Base-by-base conservation (phyloP, 148 eudicot species). In the Mesembryanthemum crystallinum region DNA sequence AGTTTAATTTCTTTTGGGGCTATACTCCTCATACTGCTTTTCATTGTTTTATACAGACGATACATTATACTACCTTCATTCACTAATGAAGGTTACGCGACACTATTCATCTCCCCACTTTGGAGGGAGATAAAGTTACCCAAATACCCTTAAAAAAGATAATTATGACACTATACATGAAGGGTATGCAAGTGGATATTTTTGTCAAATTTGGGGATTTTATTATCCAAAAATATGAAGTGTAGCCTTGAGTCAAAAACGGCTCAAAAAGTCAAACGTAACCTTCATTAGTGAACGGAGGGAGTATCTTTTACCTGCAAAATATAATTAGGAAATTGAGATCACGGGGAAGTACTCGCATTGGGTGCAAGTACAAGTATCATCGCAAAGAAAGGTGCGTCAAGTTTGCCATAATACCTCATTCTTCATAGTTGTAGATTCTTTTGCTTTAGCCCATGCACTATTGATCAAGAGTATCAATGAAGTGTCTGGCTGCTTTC, bases 371-470 rank as follows among this genome's bases (percentile, higher is more conserved):
- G n/a, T n/a, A n/a, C n/a, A n/a, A 43, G 4, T 12, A 14, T 17
- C 39, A 39, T 43, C n/a, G 27, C 12, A 17, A 24, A 0, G 28
- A 67, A 64, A 55, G 5, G 51, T 18, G 1, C 28, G 62, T 2
- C 11, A 7, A 1, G 27, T 30, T 18, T 7, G 18, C 60, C 14
- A 65, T 5, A 13, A 43, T 74, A 92, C 99, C 99, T 95, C 99
- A 73, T 89, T 85, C 79, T 81, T 90, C 99, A 95, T 95, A 58
- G 99, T 88, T 67, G 88, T 47, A 11, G 97, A 95, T 57, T 88
- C 99, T 83, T 84, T 92, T 65, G 99, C 97, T 29, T 89, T 84
- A 74, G 99, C 97, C 97, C 97, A 95, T 73, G 99, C 94, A 76
- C 94, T 84, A 74, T 92, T 95, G 62, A 92, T 92, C 85, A 95